These are phyloP conservation scores for Hypholoma fasciculare DNA, from an alignment of 768 basidiomycete species.

Conservation along the genomic window DNA sequence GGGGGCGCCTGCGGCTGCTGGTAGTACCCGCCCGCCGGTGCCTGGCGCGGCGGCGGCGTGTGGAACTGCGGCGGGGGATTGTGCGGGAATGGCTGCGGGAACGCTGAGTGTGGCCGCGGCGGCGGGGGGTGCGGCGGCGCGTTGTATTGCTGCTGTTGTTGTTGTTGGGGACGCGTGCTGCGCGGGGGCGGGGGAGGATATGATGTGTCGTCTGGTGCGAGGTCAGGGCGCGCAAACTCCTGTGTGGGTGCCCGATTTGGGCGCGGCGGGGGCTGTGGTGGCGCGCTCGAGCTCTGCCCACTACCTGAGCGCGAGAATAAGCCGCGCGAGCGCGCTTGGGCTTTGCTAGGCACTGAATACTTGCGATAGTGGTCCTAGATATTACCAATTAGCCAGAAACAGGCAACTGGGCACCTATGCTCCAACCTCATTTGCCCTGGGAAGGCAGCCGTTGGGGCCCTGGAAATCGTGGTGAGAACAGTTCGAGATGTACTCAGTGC, in stretches of 20 bases:
- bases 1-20: slow-evolving; percentile 13
- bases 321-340: slow-evolving; percentile 34
- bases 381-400: neutral
- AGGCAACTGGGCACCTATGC: neutral
- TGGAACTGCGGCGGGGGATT: slow-evolving; percentile 15
- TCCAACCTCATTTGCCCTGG: slow-evolving; percentile 56
- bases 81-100: slow-evolving; percentile 22
- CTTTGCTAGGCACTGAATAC: slow-evolving; percentile 58
- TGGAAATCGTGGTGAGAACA: slow-evolving; percentile 21
- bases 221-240: slow-evolving; percentile 64
- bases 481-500: neutral
- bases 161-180: slow-evolving; percentile 33
- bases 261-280: slow-evolving; percentile 33
- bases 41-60: slow-evolving; percentile 18
- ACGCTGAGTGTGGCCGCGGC: slow-evolving; percentile 21
- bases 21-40: slow-evolving; percentile 14
- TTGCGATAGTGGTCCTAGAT: slow-evolving; percentile 49
- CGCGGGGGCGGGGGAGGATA: slow-evolving; percentile 23
- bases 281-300: slow-evolving; percentile 20
- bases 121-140: slow-evolving; percentile 17
- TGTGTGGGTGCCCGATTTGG: slow-evolving; percentile 31
- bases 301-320: slow-evolving; percentile 46
- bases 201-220: slow-evolving; percentile 45
- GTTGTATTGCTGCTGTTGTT: slow-evolving; percentile 12
- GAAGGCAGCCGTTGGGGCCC: slow-evolving; percentile 64